Percentiles rank a stretch among this genome's conserved stretches.
Evolutionary conservation across 331 rosid genomes (phyloP).

Genomic region (Pyrus hybrid): DNA sequence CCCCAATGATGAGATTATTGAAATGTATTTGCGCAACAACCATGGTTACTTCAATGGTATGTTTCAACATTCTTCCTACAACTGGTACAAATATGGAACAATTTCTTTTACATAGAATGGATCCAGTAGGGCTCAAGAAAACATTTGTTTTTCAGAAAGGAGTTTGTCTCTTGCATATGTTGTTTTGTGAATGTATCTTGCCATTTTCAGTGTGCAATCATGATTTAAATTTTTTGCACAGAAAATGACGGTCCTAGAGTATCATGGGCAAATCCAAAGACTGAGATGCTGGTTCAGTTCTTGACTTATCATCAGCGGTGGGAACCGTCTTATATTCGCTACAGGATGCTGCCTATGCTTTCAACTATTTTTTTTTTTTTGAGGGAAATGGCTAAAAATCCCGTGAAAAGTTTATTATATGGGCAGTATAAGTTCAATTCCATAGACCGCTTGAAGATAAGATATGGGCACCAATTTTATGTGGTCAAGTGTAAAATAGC

Average conservation of each 20-base stretch:
- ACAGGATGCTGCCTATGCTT: constrained; percentile 65
- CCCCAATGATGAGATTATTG: constrained; percentile 56
- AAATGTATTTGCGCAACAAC: constrained; percentile 57
- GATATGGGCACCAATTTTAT: constrained; percentile 53
- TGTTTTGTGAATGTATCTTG: background rate
- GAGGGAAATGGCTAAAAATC: constrained; percentile 44
- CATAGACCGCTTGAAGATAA: constrained; percentile 52
- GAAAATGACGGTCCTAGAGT: constrained; percentile 48
- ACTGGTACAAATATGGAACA: background rate
- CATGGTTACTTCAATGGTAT: constrained; percentile 56
- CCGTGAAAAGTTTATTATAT: constrained; percentile 30
- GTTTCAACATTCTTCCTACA: background rate
- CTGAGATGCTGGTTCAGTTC: constrained; percentile 58
- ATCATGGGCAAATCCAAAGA: constrained; percentile 56
- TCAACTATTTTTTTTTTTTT: constrained; percentile 55
- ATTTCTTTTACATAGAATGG: background rate
- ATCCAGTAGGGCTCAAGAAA: background rate
- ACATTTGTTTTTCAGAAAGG: background rate
- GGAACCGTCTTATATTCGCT: constrained; percentile 67
- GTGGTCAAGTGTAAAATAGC: constrained; percentile 66
- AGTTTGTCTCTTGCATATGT: background rate
- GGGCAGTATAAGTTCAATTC: constrained; percentile 71
- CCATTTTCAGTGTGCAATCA: constrained; percentile 4
- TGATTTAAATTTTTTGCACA: constrained; percentile 12
- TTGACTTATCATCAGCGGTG: constrained; percentile 62